phyloP scores from a whole-genome alignment of 2,329 filamentous ascomycete species.

The Colletotrichum sp. region DNA sequence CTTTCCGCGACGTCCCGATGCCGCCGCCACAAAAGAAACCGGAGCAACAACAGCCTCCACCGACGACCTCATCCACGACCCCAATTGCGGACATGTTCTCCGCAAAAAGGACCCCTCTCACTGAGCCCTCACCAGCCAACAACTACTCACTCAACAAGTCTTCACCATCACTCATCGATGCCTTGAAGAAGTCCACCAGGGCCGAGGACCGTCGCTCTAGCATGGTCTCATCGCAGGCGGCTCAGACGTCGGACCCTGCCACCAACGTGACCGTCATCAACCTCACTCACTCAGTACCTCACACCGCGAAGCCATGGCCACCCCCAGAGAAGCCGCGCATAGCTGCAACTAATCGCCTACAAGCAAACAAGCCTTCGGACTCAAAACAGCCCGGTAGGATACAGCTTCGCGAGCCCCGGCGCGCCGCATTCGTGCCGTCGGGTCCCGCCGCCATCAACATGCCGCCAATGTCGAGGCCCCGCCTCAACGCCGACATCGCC shows the following conservation, averaged over 20 bases:
- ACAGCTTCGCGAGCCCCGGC: neutral
- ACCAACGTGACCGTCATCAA: conserved; percentile 2
- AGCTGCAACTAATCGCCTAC: neutral
- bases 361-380: neutral
- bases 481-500: neutral
- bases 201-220: neutral
- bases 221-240: neutral
- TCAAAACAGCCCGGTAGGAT: neutral
- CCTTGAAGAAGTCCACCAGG: neutral
- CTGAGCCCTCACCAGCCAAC: neutral
- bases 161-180: neutral
- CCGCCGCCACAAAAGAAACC: neutral
- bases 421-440: neutral
- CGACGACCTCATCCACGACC: neutral
- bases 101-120: neutral
- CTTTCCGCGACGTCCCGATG: neutral
- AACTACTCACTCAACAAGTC: neutral
- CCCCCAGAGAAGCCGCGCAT: neutral
- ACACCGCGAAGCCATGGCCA: conserved; percentile 1
- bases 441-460: neutral
- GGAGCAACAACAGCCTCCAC: neutral
- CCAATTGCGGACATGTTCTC: conserved; percentile 16
- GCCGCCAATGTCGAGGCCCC: neutral
- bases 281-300: neutral
- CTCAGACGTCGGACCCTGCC: neutral